Conservation (phyloP, 2,329 filamentous ascomycete species). For the Diaporthe helianthi region DNA sequence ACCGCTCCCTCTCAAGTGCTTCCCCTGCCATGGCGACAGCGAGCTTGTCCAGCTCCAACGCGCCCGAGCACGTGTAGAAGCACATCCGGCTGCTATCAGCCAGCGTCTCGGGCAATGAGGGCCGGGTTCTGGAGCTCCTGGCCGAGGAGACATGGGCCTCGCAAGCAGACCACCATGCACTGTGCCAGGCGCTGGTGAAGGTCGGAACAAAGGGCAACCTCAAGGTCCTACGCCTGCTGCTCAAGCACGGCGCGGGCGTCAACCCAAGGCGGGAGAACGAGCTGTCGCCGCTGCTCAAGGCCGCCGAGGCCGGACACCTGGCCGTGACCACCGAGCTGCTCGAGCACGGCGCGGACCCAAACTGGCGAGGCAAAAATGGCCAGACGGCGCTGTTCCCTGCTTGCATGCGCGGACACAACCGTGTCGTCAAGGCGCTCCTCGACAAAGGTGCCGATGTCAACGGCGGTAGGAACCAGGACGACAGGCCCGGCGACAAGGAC, state of each 20-base stretch:
- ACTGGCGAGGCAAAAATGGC: constrained; percentile 42
- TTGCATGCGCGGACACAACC: constrained; percentile 44
- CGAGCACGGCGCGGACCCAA: constrained; percentile 42
- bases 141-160: constrained; percentile 46
- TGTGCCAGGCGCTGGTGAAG: constrained; percentile 49
- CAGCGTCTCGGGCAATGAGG: constrained; percentile 47
- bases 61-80: constrained; percentile 44
- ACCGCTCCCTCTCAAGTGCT: not conserved
- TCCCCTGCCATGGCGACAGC: constrained; percentile 20
- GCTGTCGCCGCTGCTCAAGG: constrained; percentile 46
- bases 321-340: constrained; percentile 46
- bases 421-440: constrained; percentile 44
- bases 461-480: constrained; percentile 46
- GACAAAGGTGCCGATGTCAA: constrained; percentile 44
- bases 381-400: constrained; percentile 49
- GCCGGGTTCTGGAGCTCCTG: constrained; percentile 46
- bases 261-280: constrained; percentile 46
- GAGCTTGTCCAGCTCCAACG: constrained; percentile 47
- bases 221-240: constrained; percentile 46
- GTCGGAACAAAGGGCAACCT: constrained; percentile 46
- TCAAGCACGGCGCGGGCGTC: constrained; percentile 47
- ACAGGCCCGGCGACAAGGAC: constrained; percentile 56
- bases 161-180: constrained; percentile 44
- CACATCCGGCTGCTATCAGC: constrained; percentile 48
- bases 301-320: constrained; percentile 47